A percentile compares a stretch with the other conserved stretches of the same genome.
Conservation (phyloP, 192 early-diverging fungal genomes). For the Cetraspora pellucida region DNA sequence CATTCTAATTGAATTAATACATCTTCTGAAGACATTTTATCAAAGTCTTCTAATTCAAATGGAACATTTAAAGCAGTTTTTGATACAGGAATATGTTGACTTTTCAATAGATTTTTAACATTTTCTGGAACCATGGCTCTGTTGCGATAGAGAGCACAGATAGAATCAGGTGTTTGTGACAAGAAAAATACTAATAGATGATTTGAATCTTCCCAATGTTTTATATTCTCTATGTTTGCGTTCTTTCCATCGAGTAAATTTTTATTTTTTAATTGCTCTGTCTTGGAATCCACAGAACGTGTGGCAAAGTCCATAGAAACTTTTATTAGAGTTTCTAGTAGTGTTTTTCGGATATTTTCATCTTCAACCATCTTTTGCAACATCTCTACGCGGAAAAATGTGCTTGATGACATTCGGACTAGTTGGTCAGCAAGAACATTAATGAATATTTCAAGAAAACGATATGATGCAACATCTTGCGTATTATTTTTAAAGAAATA, state of each 20-base stretch:
- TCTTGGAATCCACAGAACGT: not conserved
- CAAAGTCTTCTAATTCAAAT: conserved; percentile 22
- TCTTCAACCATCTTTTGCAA: conserved; percentile 19
- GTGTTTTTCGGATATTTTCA: conserved; percentile 12
- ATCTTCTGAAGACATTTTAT: not conserved
- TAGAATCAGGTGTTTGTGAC: conserved; percentile 31
- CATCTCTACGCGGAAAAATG: conserved; percentile 33
- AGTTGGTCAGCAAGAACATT: conserved; percentile 36
- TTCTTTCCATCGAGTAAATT: not conserved
- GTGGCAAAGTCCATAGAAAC: conserved; percentile 35
- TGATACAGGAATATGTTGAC: conserved; percentile 6
- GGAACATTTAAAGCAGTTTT: not conserved
- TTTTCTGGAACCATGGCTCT: conserved; percentile 15
- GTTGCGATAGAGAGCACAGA: conserved; percentile 30
- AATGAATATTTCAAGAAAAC: conserved; percentile 36
- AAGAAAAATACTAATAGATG: conserved; percentile 35
- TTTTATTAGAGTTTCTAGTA: conserved; percentile 17
- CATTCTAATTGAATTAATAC: conserved; percentile 12
- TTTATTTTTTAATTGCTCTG: not conserved
- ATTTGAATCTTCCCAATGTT: conserved; percentile 32
- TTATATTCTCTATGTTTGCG: not conserved
- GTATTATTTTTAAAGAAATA: conserved; percentile 28
- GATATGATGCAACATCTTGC: conserved; percentile 17
- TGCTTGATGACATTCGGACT: conserved; percentile 31
- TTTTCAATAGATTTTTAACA: conserved; percentile 29